These are phyloP conservation scores for Cytospora schulzeri DNA, from an alignment of 2,329 filamentous ascomycete genomes.

Conservation along the genomic window DNA sequence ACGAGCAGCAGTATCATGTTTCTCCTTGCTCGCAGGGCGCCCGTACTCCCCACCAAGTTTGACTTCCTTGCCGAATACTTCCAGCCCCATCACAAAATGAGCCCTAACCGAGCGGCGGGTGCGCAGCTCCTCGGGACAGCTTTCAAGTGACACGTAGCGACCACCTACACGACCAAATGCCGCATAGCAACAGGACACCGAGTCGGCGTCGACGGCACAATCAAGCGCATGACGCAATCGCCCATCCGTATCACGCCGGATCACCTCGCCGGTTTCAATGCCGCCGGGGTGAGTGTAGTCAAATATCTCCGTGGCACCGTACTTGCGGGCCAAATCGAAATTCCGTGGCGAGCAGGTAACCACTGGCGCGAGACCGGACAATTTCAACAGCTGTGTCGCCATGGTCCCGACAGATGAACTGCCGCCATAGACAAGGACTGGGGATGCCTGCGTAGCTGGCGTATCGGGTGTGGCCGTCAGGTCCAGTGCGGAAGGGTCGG, in stretches of 20 bases:
- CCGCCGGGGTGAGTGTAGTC: conserved; percentile 46
- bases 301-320: conserved; percentile 48
- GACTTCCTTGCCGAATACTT: background rate
- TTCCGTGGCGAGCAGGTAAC: conserved; percentile 47
- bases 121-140: background rate
- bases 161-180: conserved; percentile 38
- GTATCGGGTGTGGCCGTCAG: no score
- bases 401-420: no score
- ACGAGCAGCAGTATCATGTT: background rate
- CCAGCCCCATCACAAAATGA: background rate
- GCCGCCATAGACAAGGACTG: no score
- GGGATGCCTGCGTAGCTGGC: no score
- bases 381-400: no score
- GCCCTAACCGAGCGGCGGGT: background rate
- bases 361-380: no score
- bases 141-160: conserved; percentile 29
- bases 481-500: no score
- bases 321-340: conserved; percentile 43
- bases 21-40: conserved; percentile 1
- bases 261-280: no score
- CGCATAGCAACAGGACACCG: conserved; percentile 42
- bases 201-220: conserved; percentile 46
- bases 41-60: background rate
- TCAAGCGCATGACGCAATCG: no score
- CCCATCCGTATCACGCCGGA: no score